Percentiles rank a stretch among this genome's conserved stretches.
phyloP scores from a whole-genome alignment of 371 early-diverging fungal species.

The Cokeromyces recurvatus region DNA sequence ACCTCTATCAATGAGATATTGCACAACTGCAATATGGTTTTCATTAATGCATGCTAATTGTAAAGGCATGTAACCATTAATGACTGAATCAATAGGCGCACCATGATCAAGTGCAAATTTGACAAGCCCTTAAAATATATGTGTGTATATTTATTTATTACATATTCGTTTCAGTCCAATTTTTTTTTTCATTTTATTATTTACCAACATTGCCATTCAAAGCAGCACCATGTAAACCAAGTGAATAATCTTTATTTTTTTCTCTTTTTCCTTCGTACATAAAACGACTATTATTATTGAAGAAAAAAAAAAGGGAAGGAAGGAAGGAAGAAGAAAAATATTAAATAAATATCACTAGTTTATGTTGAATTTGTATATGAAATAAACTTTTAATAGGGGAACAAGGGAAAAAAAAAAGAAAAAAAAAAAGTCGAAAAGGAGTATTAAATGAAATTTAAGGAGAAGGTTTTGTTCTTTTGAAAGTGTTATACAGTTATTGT shows the following conservation, averaged over 20 bases:
- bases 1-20: conserved; percentile 68
- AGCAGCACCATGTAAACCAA: conserved; percentile 60
- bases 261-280: conserved; percentile 29
- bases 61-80: conserved; percentile 66
- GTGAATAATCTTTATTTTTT: conserved; percentile 27
- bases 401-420: too few relatives aligned
- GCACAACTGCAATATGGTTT: conserved; percentile 60
- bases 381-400: too few relatives aligned
- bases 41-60: conserved; percentile 68
- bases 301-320: background rate
- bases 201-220: conserved; percentile 64
- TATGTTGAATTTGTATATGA: too few relatives aligned
- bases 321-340: background rate
- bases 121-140: conserved; percentile 45
- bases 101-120: conserved; percentile 73
- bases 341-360: too few relatives aligned
- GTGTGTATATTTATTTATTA: background rate
- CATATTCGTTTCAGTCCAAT: too few relatives aligned
- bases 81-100: conserved; percentile 62
- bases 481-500: too few relatives aligned
- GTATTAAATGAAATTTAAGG: too few relatives aligned
- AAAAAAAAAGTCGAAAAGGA: too few relatives aligned
- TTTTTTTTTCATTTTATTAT: background rate
- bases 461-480: too few relatives aligned
- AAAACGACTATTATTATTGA: background rate